Base-by-base conservation (phyloP, 2,329 filamentous ascomycete genomes). In the Pseudonectria foliicola region DNA sequence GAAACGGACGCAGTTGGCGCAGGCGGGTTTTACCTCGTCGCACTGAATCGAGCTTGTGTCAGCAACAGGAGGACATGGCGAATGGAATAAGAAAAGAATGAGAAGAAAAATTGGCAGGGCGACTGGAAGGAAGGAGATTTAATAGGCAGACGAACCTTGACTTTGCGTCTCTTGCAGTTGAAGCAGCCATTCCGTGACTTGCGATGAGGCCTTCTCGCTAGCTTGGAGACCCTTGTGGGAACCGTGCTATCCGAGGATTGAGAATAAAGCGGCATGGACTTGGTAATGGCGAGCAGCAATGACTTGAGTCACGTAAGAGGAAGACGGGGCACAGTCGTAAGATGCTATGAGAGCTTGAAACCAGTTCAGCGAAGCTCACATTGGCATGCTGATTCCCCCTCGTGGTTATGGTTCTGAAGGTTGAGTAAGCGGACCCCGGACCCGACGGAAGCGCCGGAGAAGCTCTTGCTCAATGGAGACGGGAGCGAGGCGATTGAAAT, bases 91-190 rank as follows among this genome's bases (percentile, higher is more conserved):
- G n/a, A n/a, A n/a, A n/a, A n/a, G n/a, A n/a, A n/a, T n/a, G n/a
- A n/a, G n/a, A n/a, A n/a, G n/a, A n/a, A n/a, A n/a, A n/a, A n/a
- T n/a, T n/a, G n/a, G n/a, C n/a, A n/a, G n/a, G n/a, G n/a, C n/a
- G n/a, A n/a, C n/a, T n/a, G n/a, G n/a, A n/a, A n/a, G n/a, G n/a
- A n/a, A n/a, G n/a, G n/a, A n/a, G n/a, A n/a, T n/a, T n/a, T n/a
- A n/a, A 8, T 8, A 8, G 18, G 18, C 8, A 21, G 18, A 40
- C 43, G 29, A 31, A 53, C 54, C 46, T 57, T 57, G 32, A 57
- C 51, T 40, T 57, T 57, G 18, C 54, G 42, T 30, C 50, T 45
- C 16, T 57, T 57, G 34, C 54, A 57, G 35, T 57, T 57, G 33
- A 53, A 45, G 27, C 54, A 57, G 11, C 54, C 54, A 25, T 52